Evolutionary conservation across 192 early-diverging fungal species (phyloP), one percentile per base, ranked within the genome.

Genomic region (Thamnidium elegans): DNA sequence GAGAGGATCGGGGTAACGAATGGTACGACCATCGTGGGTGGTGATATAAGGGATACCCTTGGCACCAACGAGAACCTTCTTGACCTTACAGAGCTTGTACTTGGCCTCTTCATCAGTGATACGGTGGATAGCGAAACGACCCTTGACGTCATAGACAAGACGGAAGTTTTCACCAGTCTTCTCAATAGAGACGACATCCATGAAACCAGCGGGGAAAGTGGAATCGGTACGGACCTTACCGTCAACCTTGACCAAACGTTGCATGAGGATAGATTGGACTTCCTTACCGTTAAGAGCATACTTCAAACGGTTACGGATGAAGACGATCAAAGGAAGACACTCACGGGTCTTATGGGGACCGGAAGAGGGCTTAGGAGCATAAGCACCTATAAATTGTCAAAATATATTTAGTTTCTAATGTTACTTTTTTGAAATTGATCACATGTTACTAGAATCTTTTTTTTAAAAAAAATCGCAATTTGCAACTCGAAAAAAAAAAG

Each of bases 311-410:
- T 99, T 99, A 68, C 97, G 94, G 79, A 99, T 79, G 89, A 99
- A 99, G 66, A 99, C 85, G 67, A 98, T 80, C 68, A 99, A 85
- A 45, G 96, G 97, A 73, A 99, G 86, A 82, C 93, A 99, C 84
- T 99, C 97, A 72, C 97, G 93, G 73, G 90, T 87, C 92, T 98
- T 99, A 94, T 99, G 96, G 62, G 97, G 97, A 86, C 97, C 97
- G 75, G 94, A 80, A 65, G 90, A 90, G 53, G 95, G 96, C 84
- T 91, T 91, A 68, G 96, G 96, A 63, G 96, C 97, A 75, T 75
- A 75, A 62, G 51, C 47, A 61, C 73, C 73, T 75, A 32, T 32
- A n/a, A n/a, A n/a, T 14, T 21, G 3, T 0, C 3, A 26, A 1
- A 26, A 26, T 26, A 3, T 45, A n/a, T 21, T 20, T 56, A 31